Base-by-base conservation (phyloP, 2,329 filamentous ascomycete genomes). In the Onygena corvina region DNA sequence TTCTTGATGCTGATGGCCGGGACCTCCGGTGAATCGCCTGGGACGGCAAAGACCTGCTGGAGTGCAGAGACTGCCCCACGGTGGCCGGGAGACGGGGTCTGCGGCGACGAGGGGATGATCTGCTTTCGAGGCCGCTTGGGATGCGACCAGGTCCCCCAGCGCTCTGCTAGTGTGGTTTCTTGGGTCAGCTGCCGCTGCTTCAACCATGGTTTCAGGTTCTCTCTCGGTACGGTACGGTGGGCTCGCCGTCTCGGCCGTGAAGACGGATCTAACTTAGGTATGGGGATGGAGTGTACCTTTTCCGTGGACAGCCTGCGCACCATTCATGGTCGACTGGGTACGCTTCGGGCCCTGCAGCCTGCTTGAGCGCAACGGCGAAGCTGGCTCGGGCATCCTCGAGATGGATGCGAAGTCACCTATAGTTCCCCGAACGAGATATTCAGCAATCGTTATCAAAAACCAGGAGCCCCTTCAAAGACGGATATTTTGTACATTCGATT, bases 321-420 rank as follows among this genome's bases (percentile, higher is more conserved):
- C 36, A 23, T 42, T 42, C 36, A 42, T 46, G 20, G 14, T 50
- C 27, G 44, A 38, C 47, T 18, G 50, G 47, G 23, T 48, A 49
- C 12, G 29, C 25, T 40, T 52, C 44, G 14, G 46, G 45, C 6
- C 8, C 61, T 58, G 57, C 66, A 59, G 56, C 12, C 14, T 42
- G 36, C 36, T 42, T 12, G 36, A 42, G 20, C 25, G n/a, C 36
- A n/a, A 42, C 18, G 36, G 36, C 12, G 21, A 12, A 21, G 36
- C 36, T 27, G 36, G 36, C 21, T 42, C 36, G 16, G 21, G 36
- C 36, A 42, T 42, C 21, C 5, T 14, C 16, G 8, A 14, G 25
- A 12, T 14, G 8, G 29, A 11, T 4, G 3, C 8, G 3, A 31
- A 11, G 3, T 27, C 14, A 25, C n/a, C 6, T 21, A 14, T n/a